Evolutionary conservation across 1,284 basidiomycete genomes (phyloP), one percentile per base, ranked within the genome.

Genomic region (Cystodermella granulosa): DNA sequence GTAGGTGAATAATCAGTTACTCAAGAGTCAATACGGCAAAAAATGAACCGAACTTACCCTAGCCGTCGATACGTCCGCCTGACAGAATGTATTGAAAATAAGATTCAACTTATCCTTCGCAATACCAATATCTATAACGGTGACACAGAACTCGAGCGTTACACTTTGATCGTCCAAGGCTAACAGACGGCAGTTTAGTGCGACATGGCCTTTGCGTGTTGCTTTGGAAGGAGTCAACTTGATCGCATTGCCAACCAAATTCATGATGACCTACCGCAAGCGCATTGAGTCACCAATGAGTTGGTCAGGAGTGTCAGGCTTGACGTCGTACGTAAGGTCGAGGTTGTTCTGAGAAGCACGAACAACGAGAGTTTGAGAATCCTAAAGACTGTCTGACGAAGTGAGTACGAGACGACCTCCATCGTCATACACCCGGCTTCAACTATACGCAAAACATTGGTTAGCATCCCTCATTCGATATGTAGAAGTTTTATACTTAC

Each of bases 341-440:
- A 98, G 77, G 63, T 96, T 94, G 71, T 95, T 96, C 68, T 98
- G 95, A 5, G 94, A 91, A 0, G 96, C 96, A 46, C 95, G 92
- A 39, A 98, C 94, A 57, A 97, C 95, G 39, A 99, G 80, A 2
- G 95, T 98, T 75, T 99, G 65, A 98, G 82, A 45, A 98, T 96
- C 28, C 91, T 91, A 62, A 98, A 98, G 43, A 98, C 91, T 7
- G 93, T 96, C 56, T 94, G 86, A 24, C 96, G 88, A 24, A 98
- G 79, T n/a, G 94, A 98, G 72, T 95, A 99, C 1, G 94, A 90
- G 28, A 98, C 94, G 49, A 94, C 89, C 67, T 99, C 96, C 84
- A 98, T 97, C 3, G 93, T 98, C 96, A 98, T 98, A 17, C 96
- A 85, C 49, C 96, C 96, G 38, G 95, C 95, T 70, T 98, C 95